phyloP scores from a whole-genome alignment of 441 rosid species.

The Arabidopsis hybrid region DNA sequence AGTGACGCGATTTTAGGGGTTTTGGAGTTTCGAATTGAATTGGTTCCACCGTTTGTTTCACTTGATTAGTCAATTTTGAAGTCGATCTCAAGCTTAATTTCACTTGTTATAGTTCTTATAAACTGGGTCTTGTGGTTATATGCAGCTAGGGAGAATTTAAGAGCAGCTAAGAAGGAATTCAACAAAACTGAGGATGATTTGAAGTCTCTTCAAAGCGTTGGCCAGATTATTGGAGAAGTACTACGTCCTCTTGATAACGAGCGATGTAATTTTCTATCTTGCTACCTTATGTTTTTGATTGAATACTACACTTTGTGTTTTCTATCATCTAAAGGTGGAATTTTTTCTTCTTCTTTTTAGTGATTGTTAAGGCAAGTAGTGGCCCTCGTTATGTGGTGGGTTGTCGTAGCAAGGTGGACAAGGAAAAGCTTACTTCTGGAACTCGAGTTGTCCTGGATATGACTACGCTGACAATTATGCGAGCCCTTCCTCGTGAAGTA shows the following conservation, averaged over 20 bases:
- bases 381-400: constrained; percentile 89
- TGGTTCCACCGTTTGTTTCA: background rate
- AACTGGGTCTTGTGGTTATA: constrained; percentile 33
- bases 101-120: background rate
- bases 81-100: constrained; percentile 7
- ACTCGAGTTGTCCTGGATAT: constrained; percentile 82
- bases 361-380: constrained; percentile 84
- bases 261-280: constrained; percentile 59
- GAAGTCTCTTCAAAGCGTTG: constrained; percentile 98
- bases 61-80: background rate
- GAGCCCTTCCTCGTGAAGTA: constrained; percentile 83
- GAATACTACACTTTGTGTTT: background rate
- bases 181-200: constrained; percentile 96
- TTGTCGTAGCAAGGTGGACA: constrained; percentile 79
- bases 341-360: constrained; percentile 40
- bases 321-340: background rate
- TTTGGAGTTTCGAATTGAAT: background rate
- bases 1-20: too few species aligned
- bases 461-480: constrained; percentile 83
- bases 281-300: background rate
- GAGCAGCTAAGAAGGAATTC: constrained; percentile 86
- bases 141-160: constrained; percentile 77
- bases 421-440: constrained; percentile 72
- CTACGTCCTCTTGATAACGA: constrained; percentile 95
- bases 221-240: constrained; percentile 98